Conservation (phyloP, 1,284 basidiomycete species). For the Ganoderma sinense region DNA sequence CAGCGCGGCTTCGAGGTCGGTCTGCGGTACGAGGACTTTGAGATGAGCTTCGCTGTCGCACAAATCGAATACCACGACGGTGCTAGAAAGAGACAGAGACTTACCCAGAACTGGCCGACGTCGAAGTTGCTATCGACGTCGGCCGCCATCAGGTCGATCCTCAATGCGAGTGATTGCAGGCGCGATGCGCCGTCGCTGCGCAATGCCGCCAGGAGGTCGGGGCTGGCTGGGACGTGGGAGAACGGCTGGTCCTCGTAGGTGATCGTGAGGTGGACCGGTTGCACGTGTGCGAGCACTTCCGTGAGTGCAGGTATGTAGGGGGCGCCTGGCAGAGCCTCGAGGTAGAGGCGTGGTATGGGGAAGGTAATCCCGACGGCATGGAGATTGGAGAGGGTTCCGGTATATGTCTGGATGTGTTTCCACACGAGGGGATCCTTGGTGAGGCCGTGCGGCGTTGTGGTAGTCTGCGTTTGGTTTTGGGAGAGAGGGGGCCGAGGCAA, state of each 20-base stretch:
- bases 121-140: background rate
- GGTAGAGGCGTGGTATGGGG: background rate
- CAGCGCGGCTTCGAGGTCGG: background rate
- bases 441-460: too few relatives aligned
- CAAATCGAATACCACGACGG: too few relatives aligned
- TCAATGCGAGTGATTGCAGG: background rate
- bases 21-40: too few relatives aligned
- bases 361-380: background rate
- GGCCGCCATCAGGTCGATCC: background rate
- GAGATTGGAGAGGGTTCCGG: background rate
- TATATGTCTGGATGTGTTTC: background rate
- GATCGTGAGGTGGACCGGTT: background rate
- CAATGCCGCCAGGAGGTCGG: background rate
- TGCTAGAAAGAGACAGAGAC: too few relatives aligned
- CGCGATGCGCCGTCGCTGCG: background rate
- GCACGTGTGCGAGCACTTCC: background rate
- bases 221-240: background rate
- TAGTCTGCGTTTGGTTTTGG: background rate
- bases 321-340: background rate
- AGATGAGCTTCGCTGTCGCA: too few relatives aligned
- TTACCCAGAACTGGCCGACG: background rate
- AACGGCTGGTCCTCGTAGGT: background rate
- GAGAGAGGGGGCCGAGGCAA: background rate
- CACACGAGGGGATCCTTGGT: background rate
- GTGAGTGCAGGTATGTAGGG: background rate